Evolutionary conservation across 23 red algal genomes (phyloP), one percentile per base, ranked within the genome.

Genomic region (Gracilaria gracilis): DNA sequence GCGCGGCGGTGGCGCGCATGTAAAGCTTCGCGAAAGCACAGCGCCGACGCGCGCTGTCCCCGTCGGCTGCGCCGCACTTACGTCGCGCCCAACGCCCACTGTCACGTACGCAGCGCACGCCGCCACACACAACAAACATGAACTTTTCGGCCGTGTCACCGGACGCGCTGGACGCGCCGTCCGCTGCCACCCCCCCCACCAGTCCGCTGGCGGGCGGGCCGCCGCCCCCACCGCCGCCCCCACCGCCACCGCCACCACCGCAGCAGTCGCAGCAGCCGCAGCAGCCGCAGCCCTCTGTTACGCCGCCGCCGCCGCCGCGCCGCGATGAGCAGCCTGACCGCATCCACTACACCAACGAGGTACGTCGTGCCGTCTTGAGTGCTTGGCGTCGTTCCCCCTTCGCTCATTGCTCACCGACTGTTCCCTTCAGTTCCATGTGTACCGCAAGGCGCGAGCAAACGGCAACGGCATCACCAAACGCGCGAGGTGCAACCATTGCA

Each of bases 261-360:
- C 69, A 46, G 62, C 62, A 6, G 51, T 19, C 62, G 24, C n/a
- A 9, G 33, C 62, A 9, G 27, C 62, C 62, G 62, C 62, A 9
- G 12, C 12, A 9, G 28, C 24, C 62, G 62, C 62, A n/a, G 59
- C 8, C n/a, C 59, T n/a, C n/a, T n/a, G n/a, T n/a, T n/a, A 20
- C 72, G 20, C 40, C 72, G 72, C 72, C 72, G 3, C n/a, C 40
- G 40, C 0, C 72, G 3, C 20, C 38, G 21, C 72, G 72, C 27
- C 72, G 72, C 72, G 72, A 87, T 38, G 44, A 50, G 34, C 64
- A 75, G 29, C 25, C 84, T 17, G 64, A 57, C 12, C 64, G 51
- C 42, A 71, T 73, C 19, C 84, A 87, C 84, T 87, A 87, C 84
- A 87, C 84, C 67, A 73, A 87, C 53, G 84, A 87, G 82, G 82